phyloP scores from a whole-genome alignment of 1,284 basidiomycete genomes.

The Athelia sp. region DNA sequence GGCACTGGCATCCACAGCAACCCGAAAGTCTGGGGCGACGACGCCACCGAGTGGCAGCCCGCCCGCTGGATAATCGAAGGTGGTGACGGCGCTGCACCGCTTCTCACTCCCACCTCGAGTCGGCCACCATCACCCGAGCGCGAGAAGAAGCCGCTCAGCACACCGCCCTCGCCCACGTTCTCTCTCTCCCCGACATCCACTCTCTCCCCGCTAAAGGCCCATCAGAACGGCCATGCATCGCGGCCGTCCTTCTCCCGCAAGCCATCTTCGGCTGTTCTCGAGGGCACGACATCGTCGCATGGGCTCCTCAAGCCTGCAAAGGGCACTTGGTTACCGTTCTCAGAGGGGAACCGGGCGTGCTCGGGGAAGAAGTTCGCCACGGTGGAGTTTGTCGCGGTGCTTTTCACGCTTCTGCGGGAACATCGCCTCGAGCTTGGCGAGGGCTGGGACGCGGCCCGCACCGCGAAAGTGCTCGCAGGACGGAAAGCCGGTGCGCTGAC shows the following conservation, averaged over 20 bases:
- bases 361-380: slow-evolving; percentile 14
- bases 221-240: neutral
- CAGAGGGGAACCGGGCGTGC: slow-evolving; percentile 13
- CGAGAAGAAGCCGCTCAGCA: neutral
- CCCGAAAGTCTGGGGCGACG: slow-evolving; percentile 11
- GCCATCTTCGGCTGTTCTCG: neutral
- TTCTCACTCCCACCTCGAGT: neutral
- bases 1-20: slow-evolving; percentile 9
- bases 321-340: slow-evolving; percentile 14
- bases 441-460: slow-evolving; percentile 7
- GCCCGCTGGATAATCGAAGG: slow-evolving; percentile 9
- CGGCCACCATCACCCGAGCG: neutral
- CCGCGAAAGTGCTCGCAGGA: slow-evolving; percentile 7
- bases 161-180: neutral
- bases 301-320: slow-evolving; percentile 9
- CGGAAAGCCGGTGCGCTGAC: slow-evolving; percentile 13
- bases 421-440: slow-evolving; percentile 6
- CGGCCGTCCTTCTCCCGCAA: neutral
- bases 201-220: neutral
- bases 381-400: slow-evolving; percentile 12
- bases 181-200: too few relatives aligned
- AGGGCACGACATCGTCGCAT: neutral
- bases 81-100: neutral
- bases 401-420: slow-evolving; percentile 7
- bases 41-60: slow-evolving; percentile 9